Evolutionary conservation across 352 stramenopile genomes (phyloP), one percentile per base, ranked within the genome.

Genomic region (Phytophthora palmivora): DNA sequence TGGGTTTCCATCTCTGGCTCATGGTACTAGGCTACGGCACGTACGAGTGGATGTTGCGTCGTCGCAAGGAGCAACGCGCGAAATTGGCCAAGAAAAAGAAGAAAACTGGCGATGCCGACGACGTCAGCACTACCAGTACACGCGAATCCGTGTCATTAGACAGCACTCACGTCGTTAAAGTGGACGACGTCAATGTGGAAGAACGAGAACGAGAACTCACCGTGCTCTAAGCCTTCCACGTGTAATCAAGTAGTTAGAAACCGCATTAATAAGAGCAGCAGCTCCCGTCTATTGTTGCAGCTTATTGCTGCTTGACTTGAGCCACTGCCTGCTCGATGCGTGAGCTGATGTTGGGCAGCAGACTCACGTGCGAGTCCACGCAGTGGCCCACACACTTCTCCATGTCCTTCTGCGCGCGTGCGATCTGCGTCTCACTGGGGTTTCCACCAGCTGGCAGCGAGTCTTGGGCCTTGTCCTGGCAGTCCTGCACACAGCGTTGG

Each of bases 21-120:
- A 78, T 84, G 67, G 75, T 82, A 24, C 71, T 93, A 52, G 87
- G 87, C 16, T 94, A 90, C 58, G 87, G 87, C 44, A 95, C 87
- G 38, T 95, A 95, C 72, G 87, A 95, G 67, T 95, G 86, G 85
- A 93, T 94, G 81, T 63, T 95, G 58, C 83, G 83, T 30, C 85
- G 84, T 10, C 84, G 87, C 12, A 87, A 86, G 38, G 72, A 78
- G 38, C 78, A 88, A 39, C 84, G 84, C 9, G 78, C 76, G 50
- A 88, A 89, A 54, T 59, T 80, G 6, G 81, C 74, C 8, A 72
- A 71, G 50, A 88, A 78, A 19, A 63, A 63, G 24, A 57, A 54
- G 24, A n/a, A n/a, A n/a, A 34, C 26, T 34, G 9, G 38, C 49
- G 45, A 67, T 37, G 21, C 59, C 42, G 46, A 26, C 19, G 57